Evolutionary conservation across 2,329 filamentous ascomycete species (phyloP).

Genomic region (Paecilomyces formosus): DNA sequence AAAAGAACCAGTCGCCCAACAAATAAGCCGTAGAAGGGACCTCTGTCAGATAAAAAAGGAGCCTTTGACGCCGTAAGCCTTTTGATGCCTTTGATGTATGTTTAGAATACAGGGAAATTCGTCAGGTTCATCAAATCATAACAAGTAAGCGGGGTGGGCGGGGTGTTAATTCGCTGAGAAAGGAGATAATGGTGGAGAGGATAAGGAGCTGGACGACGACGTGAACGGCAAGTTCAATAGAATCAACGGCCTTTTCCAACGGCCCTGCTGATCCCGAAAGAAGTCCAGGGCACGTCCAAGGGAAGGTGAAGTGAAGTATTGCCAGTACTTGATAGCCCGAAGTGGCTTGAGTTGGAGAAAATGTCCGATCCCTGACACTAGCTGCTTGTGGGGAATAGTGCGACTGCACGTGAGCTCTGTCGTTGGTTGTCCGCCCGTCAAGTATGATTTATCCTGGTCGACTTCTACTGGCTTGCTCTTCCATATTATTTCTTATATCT

Average conservation of each 20-base stretch:
- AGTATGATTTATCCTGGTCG: not conserved
- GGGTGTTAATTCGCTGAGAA: not conserved
- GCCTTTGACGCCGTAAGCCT: constrained; percentile 4
- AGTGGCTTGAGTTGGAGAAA: constrained; percentile 1
- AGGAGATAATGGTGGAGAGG: not conserved
- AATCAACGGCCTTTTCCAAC: not conserved
- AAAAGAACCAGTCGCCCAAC: not conserved
- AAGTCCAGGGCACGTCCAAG: not conserved
- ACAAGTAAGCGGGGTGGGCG: constrained; percentile 7
- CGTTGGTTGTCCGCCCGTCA: not conserved
- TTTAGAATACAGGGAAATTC: constrained; percentile 25
- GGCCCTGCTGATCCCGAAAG: not conserved
- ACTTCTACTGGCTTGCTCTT: not conserved
- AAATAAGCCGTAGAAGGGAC: not conserved
- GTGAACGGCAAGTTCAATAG: not conserved
- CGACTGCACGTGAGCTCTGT: not conserved
- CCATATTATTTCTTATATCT: not conserved
- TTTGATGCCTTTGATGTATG: constrained; percentile 4
- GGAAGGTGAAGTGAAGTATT: not conserved
- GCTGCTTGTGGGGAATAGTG: not conserved
- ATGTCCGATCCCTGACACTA: not conserved
- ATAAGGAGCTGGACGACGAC: not conserved
- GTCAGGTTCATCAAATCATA: constrained; percentile 36
- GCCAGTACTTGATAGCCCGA: not conserved
- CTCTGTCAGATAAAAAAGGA: not conserved